A percentile compares a stretch with the other conserved stretches of the same genome.
phyloP scores from a whole-genome alignment of 345 rosid species.

The Brassica nigra region DNA sequence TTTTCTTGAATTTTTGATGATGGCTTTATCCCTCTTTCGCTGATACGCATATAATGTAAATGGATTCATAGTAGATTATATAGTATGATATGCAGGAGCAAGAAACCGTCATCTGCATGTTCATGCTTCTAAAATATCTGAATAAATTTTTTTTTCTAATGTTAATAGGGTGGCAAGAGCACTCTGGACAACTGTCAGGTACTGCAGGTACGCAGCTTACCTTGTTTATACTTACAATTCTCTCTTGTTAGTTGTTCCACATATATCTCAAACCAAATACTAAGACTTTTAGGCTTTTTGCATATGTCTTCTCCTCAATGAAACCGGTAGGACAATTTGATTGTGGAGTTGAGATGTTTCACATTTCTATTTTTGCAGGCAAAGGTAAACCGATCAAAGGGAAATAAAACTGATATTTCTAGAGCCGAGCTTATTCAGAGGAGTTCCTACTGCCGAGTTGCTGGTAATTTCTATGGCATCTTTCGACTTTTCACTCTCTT shows the following conservation, averaged over 20 bases:
- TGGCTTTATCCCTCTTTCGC: not conserved
- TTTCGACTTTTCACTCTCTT: not conserved
- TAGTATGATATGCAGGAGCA: not conserved
- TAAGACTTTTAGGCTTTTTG: not conserved
- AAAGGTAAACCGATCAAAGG: constrained; percentile 85
- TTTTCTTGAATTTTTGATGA: not conserved
- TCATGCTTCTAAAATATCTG: constrained; percentile 8
- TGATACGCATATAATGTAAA: not conserved
- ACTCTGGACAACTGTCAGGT: constrained; percentile 93
- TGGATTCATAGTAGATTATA: not conserved
- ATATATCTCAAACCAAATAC: not conserved
- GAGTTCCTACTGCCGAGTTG: constrained; percentile 89
- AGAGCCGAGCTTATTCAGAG: constrained; percentile 78
- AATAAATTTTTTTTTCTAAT: not conserved
- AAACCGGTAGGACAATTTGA: not conserved
- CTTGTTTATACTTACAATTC: not conserved
- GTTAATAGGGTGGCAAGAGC: constrained; percentile 88
- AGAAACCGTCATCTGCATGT: not conserved
- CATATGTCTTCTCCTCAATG: not conserved
- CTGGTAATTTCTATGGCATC: constrained; percentile 53
- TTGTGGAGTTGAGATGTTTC: not conserved
- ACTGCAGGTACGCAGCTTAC: constrained; percentile 63
- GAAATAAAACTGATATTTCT: constrained; percentile 77
- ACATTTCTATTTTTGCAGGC: constrained; percentile 49
- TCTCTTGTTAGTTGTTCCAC: not conserved